Evolutionary conservation across 768 basidiomycete genomes (phyloP), one percentile per base, ranked within the genome.

Genomic region (Ramaria rubella): DNA sequence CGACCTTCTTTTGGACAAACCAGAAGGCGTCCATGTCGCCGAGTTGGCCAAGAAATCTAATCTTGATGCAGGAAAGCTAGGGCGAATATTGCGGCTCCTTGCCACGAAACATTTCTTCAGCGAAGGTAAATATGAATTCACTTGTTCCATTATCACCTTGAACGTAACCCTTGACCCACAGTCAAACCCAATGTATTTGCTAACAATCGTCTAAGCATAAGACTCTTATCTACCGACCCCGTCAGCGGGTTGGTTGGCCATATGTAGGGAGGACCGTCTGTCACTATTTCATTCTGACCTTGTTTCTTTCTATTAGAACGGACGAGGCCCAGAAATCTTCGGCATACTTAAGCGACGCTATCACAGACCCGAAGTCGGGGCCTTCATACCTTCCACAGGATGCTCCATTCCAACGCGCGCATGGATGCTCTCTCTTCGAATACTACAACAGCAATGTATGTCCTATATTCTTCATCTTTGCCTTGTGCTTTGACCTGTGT

Each of bases 141-240:
- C 11, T 43, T 27, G 17, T 51, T 34, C 19, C 9, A 21, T 40
- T 29, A 31, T 6, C 14, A 11, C 9, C 33, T 43, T 24, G 52
- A 31, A 7, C 26, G 14, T 49, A 5, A 21, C 49, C 48, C 23
- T 48, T 30, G 19, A 2, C 12, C 29, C 33, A 24, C 52, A 75
- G 74, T 75, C 2, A 60, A 62, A 27, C 61, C 61, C 12, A 67
- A 74, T 46, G 70, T 73, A 0, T 77, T 73, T 52, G 70, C 72
- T 2, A 76, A 77, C 54, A 77, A 75, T 59, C 68, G 75, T 0
- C 64, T 78, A 1, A 73, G 71, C 52, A 59, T 72, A 34, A 62
- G 66, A 30, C 63, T 75, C 1, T 49, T 70, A 1, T 72, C 72
- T 4, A 61, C 62, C 1, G 69, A 72, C 29, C 67, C 69, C 4